Conservation (phyloP, 164 flowering plant species). For the Saururus chinensis region DNA sequence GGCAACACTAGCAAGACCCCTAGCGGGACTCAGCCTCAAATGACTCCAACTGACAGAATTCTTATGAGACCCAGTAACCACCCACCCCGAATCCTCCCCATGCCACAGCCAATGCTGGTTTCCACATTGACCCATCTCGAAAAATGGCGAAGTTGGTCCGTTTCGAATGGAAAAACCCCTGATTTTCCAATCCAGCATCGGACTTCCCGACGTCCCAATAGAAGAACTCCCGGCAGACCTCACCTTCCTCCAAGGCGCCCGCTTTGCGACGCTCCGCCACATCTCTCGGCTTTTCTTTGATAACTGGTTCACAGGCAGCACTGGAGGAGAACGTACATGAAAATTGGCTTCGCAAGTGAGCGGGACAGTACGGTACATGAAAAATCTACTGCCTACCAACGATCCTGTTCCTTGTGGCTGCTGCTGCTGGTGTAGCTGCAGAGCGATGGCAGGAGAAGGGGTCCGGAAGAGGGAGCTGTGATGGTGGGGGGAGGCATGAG, state of each 20-base stretch:
- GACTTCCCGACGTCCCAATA: too few species aligned
- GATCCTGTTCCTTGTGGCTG: not conserved
- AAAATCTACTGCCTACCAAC: too few species aligned
- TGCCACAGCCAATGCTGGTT: not conserved
- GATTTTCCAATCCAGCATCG: not conserved
- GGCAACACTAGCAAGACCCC: conserved; percentile 54
- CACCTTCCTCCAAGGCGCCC: not conserved
- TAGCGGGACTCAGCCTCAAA: conserved; percentile 8
- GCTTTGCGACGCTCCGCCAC: conserved; percentile 2
- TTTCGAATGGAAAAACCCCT: not conserved
- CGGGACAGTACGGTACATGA: not conserved
- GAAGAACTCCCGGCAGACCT: not conserved
- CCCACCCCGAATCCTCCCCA: not conserved
- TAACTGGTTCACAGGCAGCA: not conserved
- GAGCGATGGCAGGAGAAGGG: not conserved
- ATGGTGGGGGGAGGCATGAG: not conserved
- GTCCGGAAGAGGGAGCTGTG: not conserved
- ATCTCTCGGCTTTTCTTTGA: not conserved
- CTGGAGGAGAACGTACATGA: not conserved
- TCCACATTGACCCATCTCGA: not conserved
- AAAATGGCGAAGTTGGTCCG: too few species aligned
- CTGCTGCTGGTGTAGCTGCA: not conserved
- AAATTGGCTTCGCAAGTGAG: not conserved
- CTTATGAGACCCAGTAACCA: not conserved
- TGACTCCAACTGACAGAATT: too few species aligned